These are phyloP conservation scores for Mycena sanguinolenta DNA, from an alignment of 768 basidiomycete species.

Conservation along the genomic window DNA sequence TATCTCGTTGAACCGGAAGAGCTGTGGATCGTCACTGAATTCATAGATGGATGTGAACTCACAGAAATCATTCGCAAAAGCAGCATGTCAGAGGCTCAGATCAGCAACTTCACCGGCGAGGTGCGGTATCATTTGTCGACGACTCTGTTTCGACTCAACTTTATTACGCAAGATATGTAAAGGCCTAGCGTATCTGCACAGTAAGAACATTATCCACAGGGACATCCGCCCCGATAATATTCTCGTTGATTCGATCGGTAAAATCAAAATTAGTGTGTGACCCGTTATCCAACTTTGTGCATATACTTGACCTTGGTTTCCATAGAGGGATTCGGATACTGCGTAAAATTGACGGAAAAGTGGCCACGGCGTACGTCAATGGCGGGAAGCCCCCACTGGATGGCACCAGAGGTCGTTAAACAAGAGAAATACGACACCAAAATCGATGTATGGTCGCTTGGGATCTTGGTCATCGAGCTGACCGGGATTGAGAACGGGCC, in stretches of 20 bases:
- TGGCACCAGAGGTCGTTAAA: constrained; percentile 98
- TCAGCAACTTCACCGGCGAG: constrained; percentile 88
- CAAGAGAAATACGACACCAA: constrained; percentile 97
- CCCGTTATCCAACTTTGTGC: background rate
- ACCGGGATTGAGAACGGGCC: constrained; percentile 90
- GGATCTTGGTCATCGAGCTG: constrained; percentile 99
- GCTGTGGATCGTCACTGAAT: constrained; percentile 99
- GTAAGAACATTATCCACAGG: constrained; percentile 94
- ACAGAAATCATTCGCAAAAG: constrained; percentile 99
- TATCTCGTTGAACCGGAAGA: constrained; percentile 91
- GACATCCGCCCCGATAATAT: constrained; percentile 98
- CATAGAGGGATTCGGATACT: constrained; percentile 97
- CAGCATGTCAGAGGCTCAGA: constrained; percentile 94
- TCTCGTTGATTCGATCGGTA: constrained; percentile 89
- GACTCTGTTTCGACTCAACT: background rate
- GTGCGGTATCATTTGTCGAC: constrained; percentile 56
- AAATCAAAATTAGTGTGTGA: constrained; percentile 95
- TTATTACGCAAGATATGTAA: constrained; percentile 82
- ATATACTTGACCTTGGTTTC: constrained; percentile 15
- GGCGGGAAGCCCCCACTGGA: constrained; percentile 99
- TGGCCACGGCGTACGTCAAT: constrained; percentile 97
- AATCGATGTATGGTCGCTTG: constrained; percentile 96
- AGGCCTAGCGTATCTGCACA: constrained; percentile 92
- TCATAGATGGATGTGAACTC: constrained; percentile 97
- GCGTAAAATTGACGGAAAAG: constrained; percentile 94